Conservation (phyloP, 1,284 basidiomycete genomes). For the Boletellus deceptivus region DNA sequence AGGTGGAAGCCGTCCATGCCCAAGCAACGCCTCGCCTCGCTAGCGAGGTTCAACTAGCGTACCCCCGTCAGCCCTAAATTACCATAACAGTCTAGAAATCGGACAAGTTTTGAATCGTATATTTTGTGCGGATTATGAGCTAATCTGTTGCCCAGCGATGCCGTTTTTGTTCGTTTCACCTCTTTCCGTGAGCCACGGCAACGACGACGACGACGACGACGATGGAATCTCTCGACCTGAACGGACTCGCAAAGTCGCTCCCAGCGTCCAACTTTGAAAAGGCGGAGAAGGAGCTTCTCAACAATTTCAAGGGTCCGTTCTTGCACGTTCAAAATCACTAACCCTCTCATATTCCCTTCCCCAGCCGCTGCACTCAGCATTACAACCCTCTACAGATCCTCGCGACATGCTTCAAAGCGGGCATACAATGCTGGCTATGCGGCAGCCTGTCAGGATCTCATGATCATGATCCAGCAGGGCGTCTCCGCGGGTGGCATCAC, state of each 20-base stretch:
- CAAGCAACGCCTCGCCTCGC: too few species aligned
- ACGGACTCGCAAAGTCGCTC: constrained; percentile 70
- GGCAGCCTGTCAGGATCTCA: constrained; percentile 71
- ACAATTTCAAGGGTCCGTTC: constrained; percentile 69
- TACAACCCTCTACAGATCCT: constrained; percentile 77
- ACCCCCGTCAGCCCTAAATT: background rate
- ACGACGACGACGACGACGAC: constrained; percentile 14
- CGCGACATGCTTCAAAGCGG: constrained; percentile 66
- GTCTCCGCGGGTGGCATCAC: constrained; percentile 56
- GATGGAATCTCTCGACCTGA: constrained; percentile 72
- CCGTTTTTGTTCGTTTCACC: too few species aligned
- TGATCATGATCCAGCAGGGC: constrained; percentile 77
- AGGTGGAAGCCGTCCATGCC: constrained; percentile 12
- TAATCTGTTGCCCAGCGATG: background rate
- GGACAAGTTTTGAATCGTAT: background rate
- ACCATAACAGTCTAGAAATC: background rate
- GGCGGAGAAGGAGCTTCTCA: constrained; percentile 73
- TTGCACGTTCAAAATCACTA: background rate
- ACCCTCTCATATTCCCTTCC: constrained; percentile 18
- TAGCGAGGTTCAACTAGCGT: too few species aligned
- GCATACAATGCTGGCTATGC: constrained; percentile 77
- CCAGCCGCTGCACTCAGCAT: constrained; percentile 76
- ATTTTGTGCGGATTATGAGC: background rate
- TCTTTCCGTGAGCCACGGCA: constrained; percentile 2
- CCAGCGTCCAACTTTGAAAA: constrained; percentile 60